Evolutionary conservation across 2,329 filamentous ascomycete species (phyloP), one percentile per base, ranked within the genome.

Genomic region (Periconia macrospinosa): DNA sequence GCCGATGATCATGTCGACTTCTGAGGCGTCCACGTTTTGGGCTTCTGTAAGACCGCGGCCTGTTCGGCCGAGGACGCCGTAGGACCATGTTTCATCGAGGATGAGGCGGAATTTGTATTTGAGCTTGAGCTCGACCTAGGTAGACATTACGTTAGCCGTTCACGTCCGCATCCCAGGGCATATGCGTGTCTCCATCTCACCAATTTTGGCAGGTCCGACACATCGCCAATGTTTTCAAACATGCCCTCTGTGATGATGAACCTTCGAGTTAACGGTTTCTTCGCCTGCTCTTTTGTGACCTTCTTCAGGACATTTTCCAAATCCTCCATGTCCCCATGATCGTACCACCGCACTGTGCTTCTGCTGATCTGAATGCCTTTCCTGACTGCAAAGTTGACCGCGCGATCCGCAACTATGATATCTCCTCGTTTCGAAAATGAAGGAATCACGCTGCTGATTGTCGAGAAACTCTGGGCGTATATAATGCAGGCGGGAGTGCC

Each of bases 21-120:
- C 90, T 10, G 88, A 86, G 0, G 93, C 87, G 71, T 97, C 94
- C 17, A 99, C 93, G 65, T 97, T 96, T 70, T 97, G 94, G 6
- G 93, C 91, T 78, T 99, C 95, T 0, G 94, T 97, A 40, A 97
- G 81, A 54, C 94, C 94, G 49, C 92, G 88, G 18, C 94, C 95
- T 23, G 91, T 96, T 57, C 92, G 85, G 45, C 94, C 94, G 6
- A 99, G 83, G 17, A 97, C 90, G 55, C 93, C 95, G 71, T 97
- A 99, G 1, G 92, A 97, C 88, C 91, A 96, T 1, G 92, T 96
- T 79, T 99, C 94, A 73, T 99, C 94, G 37, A 99, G 86, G 61
- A 97, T 96, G 52, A 99, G 85, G 66, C 94, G 91, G 80, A 97
- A 99, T 78, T 97, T 99, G 83, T 97, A 97, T 73, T 89, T 90